Evolutionary conservation across 83 land plant species (phyloP), one percentile per base, ranked within the genome.

Genomic region (Diphasiastrum complanatum): DNA sequence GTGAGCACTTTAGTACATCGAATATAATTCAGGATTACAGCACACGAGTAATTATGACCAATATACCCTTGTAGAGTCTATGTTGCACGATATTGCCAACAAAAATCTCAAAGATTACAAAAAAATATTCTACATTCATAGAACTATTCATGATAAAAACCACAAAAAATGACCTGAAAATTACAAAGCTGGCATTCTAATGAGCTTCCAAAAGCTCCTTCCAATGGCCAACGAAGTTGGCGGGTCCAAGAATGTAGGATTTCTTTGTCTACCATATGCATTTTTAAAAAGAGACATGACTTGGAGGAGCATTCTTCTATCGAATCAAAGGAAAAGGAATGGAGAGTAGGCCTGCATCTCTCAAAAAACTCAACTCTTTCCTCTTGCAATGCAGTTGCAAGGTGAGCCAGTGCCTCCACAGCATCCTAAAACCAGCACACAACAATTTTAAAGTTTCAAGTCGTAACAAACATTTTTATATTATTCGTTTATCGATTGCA

Each of bases 361-460:
- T 76, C 63, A 43, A 67, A 47, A 64, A 60, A 66, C 31, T 53
- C 48, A 20, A 71, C 57, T 46, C 82, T 58, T 71, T 91, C 97
- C 43, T 80, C 81, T 74, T 79, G 78, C 33, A 91, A 53, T 6
- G 81, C 83, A 66, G 82, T 64, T 49, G 83, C 51, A 59, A 91
- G 85, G 71, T 87, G 86, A 34, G 65, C 69, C 55, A 91, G 74
- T 66, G 89, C 86, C 65, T 91, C 97, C 51, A 81, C 97, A 65
- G 97, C 97, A 80, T 91, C 97, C 97, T 48, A 33, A 45, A 57
- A 57, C 18, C 45, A 30, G 5, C 23, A 67, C 20, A 40, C n/a
- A 0, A 67, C 23, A 33, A 57, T 16, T 10, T 30, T 16, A 14
- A 2, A 27, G 32, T 2, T 48, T n/a, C 40, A 67, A 45, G 29